Percentiles rank a stretch among this genome's conserved stretches.
phyloP scores from a whole-genome alignment of 1,139 yeast genomes.

The Blastobotrys malaysiensis region DNA sequence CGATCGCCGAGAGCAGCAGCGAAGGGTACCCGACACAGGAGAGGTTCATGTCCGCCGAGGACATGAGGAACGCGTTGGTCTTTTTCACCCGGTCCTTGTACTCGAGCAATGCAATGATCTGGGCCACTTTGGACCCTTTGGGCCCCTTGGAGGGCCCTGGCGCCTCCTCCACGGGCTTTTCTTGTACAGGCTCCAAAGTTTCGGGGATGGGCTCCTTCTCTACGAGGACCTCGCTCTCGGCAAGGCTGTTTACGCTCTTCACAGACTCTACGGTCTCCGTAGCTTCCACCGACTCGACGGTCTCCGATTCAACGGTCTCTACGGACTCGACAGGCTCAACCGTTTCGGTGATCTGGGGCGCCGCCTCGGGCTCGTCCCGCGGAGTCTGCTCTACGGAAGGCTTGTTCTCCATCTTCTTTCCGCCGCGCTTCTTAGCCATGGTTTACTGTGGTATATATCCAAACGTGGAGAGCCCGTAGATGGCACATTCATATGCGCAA shows the following conservation, averaged over 20 bases:
- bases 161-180: no score
- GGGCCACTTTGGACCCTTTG: conserved; percentile 3
- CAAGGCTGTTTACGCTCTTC: not conserved
- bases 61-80: conserved; percentile 10
- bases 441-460: not conserved
- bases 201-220: not conserved
- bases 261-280: not conserved
- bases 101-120: conserved; percentile 3
- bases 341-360: not conserved
- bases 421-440: not conserved
- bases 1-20: conserved; percentile 25
- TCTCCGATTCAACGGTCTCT: not conserved
- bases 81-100: conserved; percentile 7
- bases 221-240: conserved; percentile 4
- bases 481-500: conserved; percentile 28
- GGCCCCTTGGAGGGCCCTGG: no score
- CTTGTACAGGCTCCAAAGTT: no score
- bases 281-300: no score
- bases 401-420: not conserved
- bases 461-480: conserved; percentile 23
- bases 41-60: conserved; percentile 17
- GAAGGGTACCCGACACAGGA: conserved; percentile 28
- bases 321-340: not conserved
- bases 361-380: not conserved
- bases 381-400: not conserved